Evolutionary conservation across 2,329 filamentous ascomycete species (phyloP).

Genomic region (Colletotrichum agaves): DNA sequence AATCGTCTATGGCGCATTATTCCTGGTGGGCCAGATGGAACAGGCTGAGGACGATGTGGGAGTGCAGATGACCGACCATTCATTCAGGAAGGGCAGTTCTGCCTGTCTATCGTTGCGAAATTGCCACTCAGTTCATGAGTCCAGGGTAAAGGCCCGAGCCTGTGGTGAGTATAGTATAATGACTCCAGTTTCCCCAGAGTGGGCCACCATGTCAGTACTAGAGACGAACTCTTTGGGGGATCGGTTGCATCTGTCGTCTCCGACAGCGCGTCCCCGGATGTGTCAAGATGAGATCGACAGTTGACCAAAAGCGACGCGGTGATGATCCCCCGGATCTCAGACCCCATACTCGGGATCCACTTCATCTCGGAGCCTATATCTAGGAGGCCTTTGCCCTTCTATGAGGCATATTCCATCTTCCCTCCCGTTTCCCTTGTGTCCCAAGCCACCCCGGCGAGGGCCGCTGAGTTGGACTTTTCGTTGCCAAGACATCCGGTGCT

Average conservation of each 20-base stretch:
- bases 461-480: neutral
- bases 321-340: conserved; percentile 32
- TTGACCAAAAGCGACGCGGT: conserved; percentile 15
- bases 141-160: neutral
- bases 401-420: conserved; percentile 22
- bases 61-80: conserved; percentile 31
- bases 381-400: neutral
- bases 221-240: conserved; percentile 1
- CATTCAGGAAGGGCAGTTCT: conserved; percentile 13
- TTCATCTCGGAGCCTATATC: conserved; percentile 5
- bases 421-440: neutral
- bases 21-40: neutral
- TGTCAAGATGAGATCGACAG: conserved; percentile 15
- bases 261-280: conserved; percentile 16
- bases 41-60: conserved; percentile 16
- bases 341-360: neutral
- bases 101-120: conserved; percentile 8
- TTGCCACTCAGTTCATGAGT: neutral
- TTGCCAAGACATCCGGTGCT: conserved; percentile 12
- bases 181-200: conserved; percentile 6
- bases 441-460: neutral
- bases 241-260: neutral
- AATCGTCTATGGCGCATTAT: neutral
- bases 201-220: conserved; percentile 1
- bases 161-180: neutral